Base-by-base conservation (phyloP, 345 rosid species). In the Eutrema yunnanense region DNA sequence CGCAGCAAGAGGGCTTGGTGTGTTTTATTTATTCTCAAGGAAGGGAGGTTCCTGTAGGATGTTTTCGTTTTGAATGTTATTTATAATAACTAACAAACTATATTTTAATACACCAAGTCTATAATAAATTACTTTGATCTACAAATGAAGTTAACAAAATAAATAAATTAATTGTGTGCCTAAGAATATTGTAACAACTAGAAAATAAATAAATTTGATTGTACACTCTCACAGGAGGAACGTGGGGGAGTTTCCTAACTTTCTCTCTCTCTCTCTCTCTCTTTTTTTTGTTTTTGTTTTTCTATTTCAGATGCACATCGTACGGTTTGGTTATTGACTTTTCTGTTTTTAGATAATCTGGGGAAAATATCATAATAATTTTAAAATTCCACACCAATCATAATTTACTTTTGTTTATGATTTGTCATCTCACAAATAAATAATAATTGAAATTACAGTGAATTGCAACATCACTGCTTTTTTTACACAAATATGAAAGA, bases 241-340 rank as follows among this genome's bases (percentile, higher is more conserved):
- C 79, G 57, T 75, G 79, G 73, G 59, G 49, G 16, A 32, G 27
- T 75, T 74, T 75, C 69, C 69, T 46, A 61, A 53, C 64, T 53
- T 60, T 67, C 47, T 54, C 2, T 5, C 0, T 26, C 33, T 38
- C 16, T 16, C 16, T 16, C 16, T 16, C 16, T 16, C 16, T 16
- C 16, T 16, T 16, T 16, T 16, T 32, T 32, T 32, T 32, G 6
- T 32, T 32, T 30, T 22, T 32, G 5, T 5, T 32, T 32, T 32
- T 32, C 34, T 32, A 32, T 32, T 32, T 32, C 11, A 75, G 64
- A 60, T 61, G 65, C 33, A 68, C 50, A 67, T 75, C 49, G 69
- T 75, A 75, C 74, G 74, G 58, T 75, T 56, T 68, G 38, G 63
- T 62, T 51, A 51, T 68, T 75, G 79, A 75, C 74, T 75, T 75